Evolutionary conservation across 139 green algal genomes (phyloP), one percentile per base, ranked within the genome.

Genomic region (Zygnema cylindricum): DNA sequence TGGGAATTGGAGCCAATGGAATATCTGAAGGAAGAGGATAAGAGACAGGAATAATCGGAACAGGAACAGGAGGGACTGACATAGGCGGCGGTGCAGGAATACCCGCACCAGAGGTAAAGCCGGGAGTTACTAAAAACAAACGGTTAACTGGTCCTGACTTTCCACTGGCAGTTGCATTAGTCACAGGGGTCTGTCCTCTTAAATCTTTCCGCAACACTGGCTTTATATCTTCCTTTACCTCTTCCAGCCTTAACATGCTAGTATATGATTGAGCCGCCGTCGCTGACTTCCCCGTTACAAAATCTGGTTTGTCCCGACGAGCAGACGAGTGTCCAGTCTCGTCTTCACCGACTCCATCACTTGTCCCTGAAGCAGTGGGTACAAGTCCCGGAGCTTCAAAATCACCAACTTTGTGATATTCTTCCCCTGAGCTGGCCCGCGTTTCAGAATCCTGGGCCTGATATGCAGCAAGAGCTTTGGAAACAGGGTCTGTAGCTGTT

Each of bases 21-120:
- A 63, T 57, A 33, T 55, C 71, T 35, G 82, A 33, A 22, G 36
- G 69, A 30, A 84, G 40, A 39, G 54, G 82, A 75, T 57, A 88
- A 21, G 75, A 85, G 82, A 40, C 36, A 39, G 40, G 69, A 75
- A 88, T 43, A 23, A 85, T 69, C 69, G 69, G 82, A 69, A 86
- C 39, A 0, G 78, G 78, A 55, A 69, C 38, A 63, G 69, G 39
- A 39, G 41, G 82, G 30, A 75, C 36, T 23, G 82, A 49, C 75
- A 75, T 38, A 36, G 35, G 69, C 73, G 71, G 36, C 71, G 82
- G 69, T 32, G 81, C 55, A 22, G 69, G 57, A 83, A 38, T 69
- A 23, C 57, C 81, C 0, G 55, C 69, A 83, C 42, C 76, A 83
- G 76, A 76, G 11, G 76, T 25, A 83, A 43, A 43, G 38, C 41